A percentile compares a stretch with the other conserved stretches of the same genome.
phyloP scores from a whole-genome alignment of 116 monocot genomes.

The Posidonia oceanica region DNA sequence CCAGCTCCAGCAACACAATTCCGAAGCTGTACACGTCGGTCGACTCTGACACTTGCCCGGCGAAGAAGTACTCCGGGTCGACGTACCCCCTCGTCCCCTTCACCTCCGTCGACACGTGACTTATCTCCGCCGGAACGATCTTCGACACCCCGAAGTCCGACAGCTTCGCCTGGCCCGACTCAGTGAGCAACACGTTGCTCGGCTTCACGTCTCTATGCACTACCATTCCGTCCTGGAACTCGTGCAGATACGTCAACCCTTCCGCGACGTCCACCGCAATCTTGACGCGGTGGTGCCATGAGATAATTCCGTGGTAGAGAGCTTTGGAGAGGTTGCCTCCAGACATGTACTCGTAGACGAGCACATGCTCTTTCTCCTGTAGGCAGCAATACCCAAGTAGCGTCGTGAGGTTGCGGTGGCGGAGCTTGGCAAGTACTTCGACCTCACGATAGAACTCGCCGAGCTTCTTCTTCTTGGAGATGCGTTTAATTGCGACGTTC shows the following conservation, averaged over 20 bases:
- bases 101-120: conserved; percentile 60
- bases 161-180: conserved; percentile 40
- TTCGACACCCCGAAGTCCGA: conserved; percentile 80
- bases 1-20: conserved; percentile 59
- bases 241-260: conserved; percentile 65
- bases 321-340: conserved; percentile 67
- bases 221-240: conserved; percentile 51
- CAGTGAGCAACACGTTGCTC: conserved; percentile 56
- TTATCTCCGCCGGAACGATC: conserved; percentile 35
- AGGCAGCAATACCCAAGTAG: conserved; percentile 58
- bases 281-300: conserved; percentile 34
- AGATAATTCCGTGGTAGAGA: conserved; percentile 24
- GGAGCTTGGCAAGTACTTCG: conserved; percentile 65
- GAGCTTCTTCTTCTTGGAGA: conserved; percentile 43
- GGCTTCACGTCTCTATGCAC: conserved; percentile 88
- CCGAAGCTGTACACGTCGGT: conserved; percentile 86
- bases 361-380: conserved; percentile 22
- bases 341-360: conserved; percentile 78
- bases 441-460: conserved; percentile 70
- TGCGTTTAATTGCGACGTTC: conserved; percentile 58
- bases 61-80: conserved; percentile 70
- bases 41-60: conserved; percentile 49
- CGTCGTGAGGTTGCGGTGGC: conserved; percentile 55
- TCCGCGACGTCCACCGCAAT: conserved; percentile 64
- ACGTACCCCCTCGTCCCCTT: conserved; percentile 72